Conservation (phyloP, 257 asterid species). For the Solanum verrucosum region DNA sequence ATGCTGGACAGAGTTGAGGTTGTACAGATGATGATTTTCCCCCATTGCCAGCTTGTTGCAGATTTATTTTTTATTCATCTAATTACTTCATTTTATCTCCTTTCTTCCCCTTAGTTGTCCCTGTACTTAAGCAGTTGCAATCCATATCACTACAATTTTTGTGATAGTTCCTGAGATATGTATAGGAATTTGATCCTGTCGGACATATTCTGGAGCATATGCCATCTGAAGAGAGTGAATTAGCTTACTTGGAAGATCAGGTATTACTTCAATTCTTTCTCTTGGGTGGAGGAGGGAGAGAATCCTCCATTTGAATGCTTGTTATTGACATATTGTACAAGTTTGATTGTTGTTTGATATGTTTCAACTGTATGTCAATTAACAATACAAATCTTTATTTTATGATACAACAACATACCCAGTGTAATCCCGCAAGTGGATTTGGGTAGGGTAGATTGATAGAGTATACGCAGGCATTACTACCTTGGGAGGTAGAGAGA, state of each 20-base stretch:
- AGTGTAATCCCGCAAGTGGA: not conserved
- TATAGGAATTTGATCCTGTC: constrained; percentile 86
- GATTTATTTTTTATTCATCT: not conserved
- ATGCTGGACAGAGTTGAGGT: not conserved
- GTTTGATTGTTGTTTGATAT: not conserved
- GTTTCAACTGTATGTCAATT: not conserved
- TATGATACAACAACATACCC: not conserved
- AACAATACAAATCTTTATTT: not conserved
- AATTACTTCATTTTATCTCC: not conserved
- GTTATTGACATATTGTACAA: not conserved
- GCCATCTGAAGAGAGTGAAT: constrained; percentile 64
- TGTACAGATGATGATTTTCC: not conserved
- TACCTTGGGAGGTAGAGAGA: not conserved
- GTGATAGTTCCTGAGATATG: constrained; percentile 18
- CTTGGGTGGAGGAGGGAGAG: constrained; percentile 1
- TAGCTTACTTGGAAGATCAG: constrained; percentile 77
- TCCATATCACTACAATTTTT: not conserved
- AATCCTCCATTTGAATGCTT: not conserved
- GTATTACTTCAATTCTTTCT: constrained; percentile 23
- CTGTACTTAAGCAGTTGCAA: not conserved
- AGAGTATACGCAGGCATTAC: not conserved
- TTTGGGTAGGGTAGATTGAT: not conserved
- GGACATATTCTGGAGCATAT: constrained; percentile 60
- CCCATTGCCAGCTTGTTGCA: not conserved
- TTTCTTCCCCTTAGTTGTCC: not conserved